These are phyloP conservation scores for Rubia balearica DNA, from an alignment of 305 asterid genomes.

Conservation along the genomic window DNA sequence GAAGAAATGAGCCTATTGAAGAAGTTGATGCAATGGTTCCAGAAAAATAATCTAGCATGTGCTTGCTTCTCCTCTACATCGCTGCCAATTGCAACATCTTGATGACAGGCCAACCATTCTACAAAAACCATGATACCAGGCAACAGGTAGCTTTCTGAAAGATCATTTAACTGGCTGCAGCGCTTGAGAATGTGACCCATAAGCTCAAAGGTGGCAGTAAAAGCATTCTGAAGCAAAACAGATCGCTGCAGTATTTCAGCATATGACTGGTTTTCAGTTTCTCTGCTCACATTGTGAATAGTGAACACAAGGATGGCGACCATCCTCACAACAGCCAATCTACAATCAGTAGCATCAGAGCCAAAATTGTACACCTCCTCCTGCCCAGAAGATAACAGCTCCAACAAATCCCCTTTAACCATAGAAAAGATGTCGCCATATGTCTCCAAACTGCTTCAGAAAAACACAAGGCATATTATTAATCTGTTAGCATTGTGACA, in stretches of 20 bases:
- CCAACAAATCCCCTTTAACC: conserved; percentile 58
- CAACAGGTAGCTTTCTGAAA: conserved; percentile 63
- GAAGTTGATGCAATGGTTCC: conserved; percentile 57
- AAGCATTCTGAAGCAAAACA: conserved; percentile 80
- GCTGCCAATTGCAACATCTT: conserved; percentile 63
- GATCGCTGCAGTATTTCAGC: conserved; percentile 91
- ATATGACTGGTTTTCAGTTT: conserved; percentile 80
- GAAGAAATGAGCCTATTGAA: conserved; percentile 62
- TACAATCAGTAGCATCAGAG: conserved; percentile 62
- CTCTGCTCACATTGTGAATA: conserved; percentile 68
- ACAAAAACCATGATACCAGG: conserved; percentile 90
- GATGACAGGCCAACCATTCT: conserved; percentile 88
- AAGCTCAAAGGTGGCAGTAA: conserved; percentile 69
- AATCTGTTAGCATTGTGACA: not conserved
- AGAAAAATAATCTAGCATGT: conserved; percentile 62
- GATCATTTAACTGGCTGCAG: conserved; percentile 66
- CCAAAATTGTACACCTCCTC: conserved; percentile 68
- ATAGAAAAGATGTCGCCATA: conserved; percentile 59
- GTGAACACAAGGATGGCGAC: conserved; percentile 70
- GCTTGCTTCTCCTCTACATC: conserved; percentile 75
- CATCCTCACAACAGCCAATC: conserved; percentile 63
- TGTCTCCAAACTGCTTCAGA: conserved; percentile 69
- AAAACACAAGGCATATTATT: conserved; percentile 22
- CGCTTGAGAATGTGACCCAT: conserved; percentile 73
- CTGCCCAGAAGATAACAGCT: conserved; percentile 66